Base-by-base conservation (phyloP, 129 eudicot species). In the Chrysanthemum seticuspe region DNA sequence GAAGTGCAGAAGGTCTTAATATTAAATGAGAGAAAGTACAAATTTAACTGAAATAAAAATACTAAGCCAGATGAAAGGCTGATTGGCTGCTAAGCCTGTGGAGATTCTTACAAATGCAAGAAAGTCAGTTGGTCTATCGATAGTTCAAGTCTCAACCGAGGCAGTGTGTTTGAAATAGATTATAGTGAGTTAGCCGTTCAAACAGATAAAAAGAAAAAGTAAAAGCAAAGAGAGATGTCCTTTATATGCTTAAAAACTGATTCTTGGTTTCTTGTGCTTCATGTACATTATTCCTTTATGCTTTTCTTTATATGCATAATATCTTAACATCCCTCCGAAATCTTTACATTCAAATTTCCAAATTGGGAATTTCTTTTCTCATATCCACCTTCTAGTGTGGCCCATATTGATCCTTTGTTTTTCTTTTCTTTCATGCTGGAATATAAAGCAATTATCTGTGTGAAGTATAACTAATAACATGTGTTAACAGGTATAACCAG, bases 301-400 rank as follows among this genome's bases (percentile, higher is more conserved):
- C 63, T 58, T 58, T 58, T 58, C 65, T 61, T 21, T 60, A 10
- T 27, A 25, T 60, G 6, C 65, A 21, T 60, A 60, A 61, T 23
- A 9, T 53, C n/a, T 4, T 61, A 61, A 23, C 0, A 27, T 61
- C 44, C 44, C 65, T 25, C 45, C 65, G 27, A 61, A 61, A 25
- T 10, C 44, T 61, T 10, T 25, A 23, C 45, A 13, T 25, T 27
- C 45, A 23, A 11, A 62, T 0, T 62, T 10, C 63, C 63, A 58
- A 58, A 58, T 19, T 56, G 11, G 16, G 1, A 19, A 58, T 13
- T 58, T 58, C 34, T 62, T 61, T 29, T 62, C 67, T 40, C 44
- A 27, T 27, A 2, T 4, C 8, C 34, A 58, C 34, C 14, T 19
- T 58, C 29, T 58, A 15, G 9, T 19, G 29, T 16, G 47, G 47